Conservation (phyloP, 306 rosid species). For the Gleditsia sinensis region DNA sequence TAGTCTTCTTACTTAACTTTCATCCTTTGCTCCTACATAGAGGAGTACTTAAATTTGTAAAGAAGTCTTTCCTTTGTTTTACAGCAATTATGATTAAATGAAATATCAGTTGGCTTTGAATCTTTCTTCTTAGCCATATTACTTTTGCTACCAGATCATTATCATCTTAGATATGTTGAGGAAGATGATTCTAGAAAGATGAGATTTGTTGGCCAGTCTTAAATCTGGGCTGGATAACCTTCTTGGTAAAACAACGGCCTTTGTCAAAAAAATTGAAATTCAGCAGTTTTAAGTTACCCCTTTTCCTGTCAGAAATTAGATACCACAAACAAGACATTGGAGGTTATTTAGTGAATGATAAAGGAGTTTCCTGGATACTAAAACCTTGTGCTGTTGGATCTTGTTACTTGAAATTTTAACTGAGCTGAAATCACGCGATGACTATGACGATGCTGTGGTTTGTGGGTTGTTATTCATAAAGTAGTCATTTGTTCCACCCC, state of each 20-base stretch:
- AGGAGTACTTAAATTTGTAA: background rate
- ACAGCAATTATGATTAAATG: background rate
- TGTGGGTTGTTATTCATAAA: slow-evolving; percentile 3
- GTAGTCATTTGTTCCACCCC: background rate
- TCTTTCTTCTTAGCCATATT: background rate
- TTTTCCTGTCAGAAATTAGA: background rate
- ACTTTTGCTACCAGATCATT: background rate
- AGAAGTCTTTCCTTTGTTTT: background rate
- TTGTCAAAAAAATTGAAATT: background rate
- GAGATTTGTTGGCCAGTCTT: background rate
- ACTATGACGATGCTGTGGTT: background rate
- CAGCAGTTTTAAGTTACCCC: background rate
- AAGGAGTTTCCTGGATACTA: background rate
- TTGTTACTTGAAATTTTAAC: background rate
- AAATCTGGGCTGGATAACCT: background rate
- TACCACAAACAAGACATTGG: background rate
- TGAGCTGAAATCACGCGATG: slow-evolving; percentile 10
- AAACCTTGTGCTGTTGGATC: background rate
- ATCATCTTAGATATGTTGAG: background rate
- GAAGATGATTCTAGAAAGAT: background rate
- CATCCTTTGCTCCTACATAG: background rate
- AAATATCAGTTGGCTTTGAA: background rate
- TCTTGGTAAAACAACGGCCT: background rate
- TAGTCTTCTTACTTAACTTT: background rate
- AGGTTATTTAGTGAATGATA: background rate